These are phyloP conservation scores for Fusarium protoensiforme DNA, from an alignment of 2,329 filamentous ascomycete species.

Conservation along the genomic window DNA sequence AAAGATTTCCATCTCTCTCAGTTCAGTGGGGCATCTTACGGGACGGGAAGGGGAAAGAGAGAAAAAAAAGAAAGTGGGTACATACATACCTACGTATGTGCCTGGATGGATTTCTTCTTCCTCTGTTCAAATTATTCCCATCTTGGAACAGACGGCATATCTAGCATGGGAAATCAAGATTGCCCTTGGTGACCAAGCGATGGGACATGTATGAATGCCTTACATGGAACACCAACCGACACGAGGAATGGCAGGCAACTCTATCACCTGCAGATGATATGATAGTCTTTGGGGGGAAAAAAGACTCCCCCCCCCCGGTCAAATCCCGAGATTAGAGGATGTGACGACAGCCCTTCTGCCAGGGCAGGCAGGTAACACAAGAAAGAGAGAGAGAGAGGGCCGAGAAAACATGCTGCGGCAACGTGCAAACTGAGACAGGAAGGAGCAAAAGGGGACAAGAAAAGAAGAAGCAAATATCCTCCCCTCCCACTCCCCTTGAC, in stretches of 20 bases:
- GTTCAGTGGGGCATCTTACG: not conserved
- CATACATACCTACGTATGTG: not conserved
- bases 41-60: not conserved
- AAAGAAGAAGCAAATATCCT: not conserved
- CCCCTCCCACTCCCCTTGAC: conserved; percentile 10
- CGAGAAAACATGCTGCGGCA: not conserved
- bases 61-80: not conserved
- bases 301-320: conserved; percentile 7
- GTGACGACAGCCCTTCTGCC: conserved; percentile 13
- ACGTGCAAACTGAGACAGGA: conserved; percentile 19
- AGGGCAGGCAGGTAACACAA: conserved; percentile 20
- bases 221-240: not conserved
- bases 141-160: conserved; percentile 2
- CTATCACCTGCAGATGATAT: not conserved
- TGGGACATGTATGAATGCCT: conserved; percentile 5
- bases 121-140: not conserved
- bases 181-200: not conserved
- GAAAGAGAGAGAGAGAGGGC: not conserved
- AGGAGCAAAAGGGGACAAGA: not conserved
- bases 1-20: not conserved
- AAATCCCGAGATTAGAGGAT: conserved; percentile 34
- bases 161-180: not conserved
- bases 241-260: not conserved
- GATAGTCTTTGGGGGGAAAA: not conserved
- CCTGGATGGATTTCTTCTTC: not conserved